Conservation (phyloP, 2,329 filamentous ascomycete species). For the Pezicula rhizophila region DNA sequence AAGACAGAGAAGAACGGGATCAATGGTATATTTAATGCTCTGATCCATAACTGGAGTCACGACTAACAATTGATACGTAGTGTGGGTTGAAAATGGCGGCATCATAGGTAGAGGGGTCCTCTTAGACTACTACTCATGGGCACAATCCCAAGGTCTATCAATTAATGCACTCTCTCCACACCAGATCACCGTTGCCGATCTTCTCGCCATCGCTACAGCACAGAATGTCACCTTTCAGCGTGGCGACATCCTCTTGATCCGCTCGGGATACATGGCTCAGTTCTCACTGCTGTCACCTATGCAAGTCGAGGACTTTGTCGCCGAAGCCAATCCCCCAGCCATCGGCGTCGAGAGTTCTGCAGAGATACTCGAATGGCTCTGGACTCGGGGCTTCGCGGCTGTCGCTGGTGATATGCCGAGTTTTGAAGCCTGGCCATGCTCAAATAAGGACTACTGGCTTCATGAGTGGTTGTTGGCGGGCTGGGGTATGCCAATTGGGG, state of each 20-base stretch:
- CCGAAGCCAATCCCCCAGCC: conserved; percentile 29
- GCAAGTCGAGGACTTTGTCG: conserved; percentile 20
- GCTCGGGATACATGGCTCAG: conserved; percentile 36
- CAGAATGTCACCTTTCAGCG: conserved; percentile 40
- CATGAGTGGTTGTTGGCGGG: conserved; percentile 13
- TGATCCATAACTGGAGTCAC: neutral
- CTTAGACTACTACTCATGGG: conserved; percentile 45
- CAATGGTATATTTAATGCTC: conserved; percentile 18
- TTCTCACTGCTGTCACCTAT: conserved; percentile 21
- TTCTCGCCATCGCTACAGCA: conserved; percentile 35
- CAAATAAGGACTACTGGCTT: conserved; percentile 4
- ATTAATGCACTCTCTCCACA: conserved; percentile 31
- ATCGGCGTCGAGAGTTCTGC: conserved; percentile 38
- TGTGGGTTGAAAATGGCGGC: conserved; percentile 41
- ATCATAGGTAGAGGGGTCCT: conserved; percentile 49
- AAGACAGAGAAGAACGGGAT: conserved; percentile 33
- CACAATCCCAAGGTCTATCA: conserved; percentile 29
- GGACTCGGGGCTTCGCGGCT: conserved; percentile 32
- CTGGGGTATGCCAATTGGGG: conserved; percentile 17
- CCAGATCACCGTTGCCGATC: conserved; percentile 31
- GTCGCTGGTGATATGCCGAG: conserved; percentile 35
- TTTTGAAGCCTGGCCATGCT: conserved; percentile 31
- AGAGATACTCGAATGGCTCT: conserved; percentile 33
- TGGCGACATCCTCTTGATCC: conserved; percentile 43
- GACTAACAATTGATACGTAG: conserved; percentile 19